A percentile compares a stretch with the other conserved stretches of the same genome.
Evolutionary conservation across 2,329 filamentous ascomycete species (phyloP).

Genomic region (Knufia petricola): DNA sequence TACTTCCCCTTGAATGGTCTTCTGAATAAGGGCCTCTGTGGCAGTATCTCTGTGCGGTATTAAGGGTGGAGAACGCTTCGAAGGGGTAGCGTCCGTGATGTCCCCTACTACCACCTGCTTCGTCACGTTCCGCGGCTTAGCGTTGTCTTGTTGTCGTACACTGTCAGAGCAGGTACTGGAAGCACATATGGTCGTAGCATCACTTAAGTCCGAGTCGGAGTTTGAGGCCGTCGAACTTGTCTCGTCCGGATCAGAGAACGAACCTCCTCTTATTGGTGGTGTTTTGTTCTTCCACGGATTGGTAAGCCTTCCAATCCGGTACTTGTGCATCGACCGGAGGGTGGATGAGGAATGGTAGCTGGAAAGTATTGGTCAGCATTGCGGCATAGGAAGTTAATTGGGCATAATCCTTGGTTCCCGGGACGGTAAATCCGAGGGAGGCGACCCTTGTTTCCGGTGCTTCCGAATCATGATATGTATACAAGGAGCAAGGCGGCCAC

Average conservation of each 20-base stretch:
- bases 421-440: too few relatives aligned
- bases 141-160: too few relatives aligned
- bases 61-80: not conserved
- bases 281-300: slow-evolving; percentile 50
- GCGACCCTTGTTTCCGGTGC: too few relatives aligned
- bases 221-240: not conserved
- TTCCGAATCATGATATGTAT: too few relatives aligned
- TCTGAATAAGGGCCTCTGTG: not conserved
- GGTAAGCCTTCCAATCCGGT: slow-evolving; percentile 48
- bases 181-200: not conserved
- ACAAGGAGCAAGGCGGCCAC: too few relatives aligned
- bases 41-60: not conserved
- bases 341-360: slow-evolving; percentile 51
- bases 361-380: slow-evolving; percentile 11
- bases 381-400: too few relatives aligned
- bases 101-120: too few relatives aligned
- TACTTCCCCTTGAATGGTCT: slow-evolving; percentile 25
- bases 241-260: slow-evolving; percentile 27
- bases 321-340: slow-evolving; percentile 49
- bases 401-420: too few relatives aligned
- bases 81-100: too few relatives aligned
- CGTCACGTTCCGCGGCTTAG: too few relatives aligned
- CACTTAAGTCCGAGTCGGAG: slow-evolving; percentile 1
- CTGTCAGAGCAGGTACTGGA: not conserved
- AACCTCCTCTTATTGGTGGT: slow-evolving; percentile 49